Percentiles rank a stretch among this genome's conserved stretches.
These are phyloP conservation scores for Isatis lusitanica DNA, from an alignment of 441 rosid genomes.

Conservation along the genomic window DNA sequence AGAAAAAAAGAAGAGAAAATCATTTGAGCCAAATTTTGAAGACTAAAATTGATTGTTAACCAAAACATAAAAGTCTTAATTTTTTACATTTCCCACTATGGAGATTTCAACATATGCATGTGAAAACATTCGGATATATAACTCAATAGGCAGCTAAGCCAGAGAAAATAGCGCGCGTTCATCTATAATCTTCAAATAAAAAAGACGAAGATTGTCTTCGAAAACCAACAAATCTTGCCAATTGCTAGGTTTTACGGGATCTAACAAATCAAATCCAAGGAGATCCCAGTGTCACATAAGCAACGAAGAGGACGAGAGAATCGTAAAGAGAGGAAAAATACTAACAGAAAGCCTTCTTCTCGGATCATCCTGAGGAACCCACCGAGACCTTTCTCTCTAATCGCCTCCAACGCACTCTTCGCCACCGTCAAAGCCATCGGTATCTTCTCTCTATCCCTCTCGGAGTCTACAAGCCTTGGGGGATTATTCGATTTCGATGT, in stretches of 20 bases:
- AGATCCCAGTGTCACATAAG: background rate
- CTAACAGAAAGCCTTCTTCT: constrained; percentile 74
- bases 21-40: background rate
- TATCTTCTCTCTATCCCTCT: background rate
- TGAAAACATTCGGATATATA: background rate
- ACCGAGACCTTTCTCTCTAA: constrained; percentile 75
- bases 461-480: background rate
- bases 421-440: constrained; percentile 76
- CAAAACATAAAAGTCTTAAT: background rate
- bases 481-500: background rate
- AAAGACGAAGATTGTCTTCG: background rate
- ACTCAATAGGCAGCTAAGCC: no score
- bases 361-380: constrained; percentile 61
- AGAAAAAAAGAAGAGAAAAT: background rate
- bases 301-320: background rate
- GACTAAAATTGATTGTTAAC: background rate
- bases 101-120: background rate
- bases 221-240: background rate
- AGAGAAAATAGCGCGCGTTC: no score
- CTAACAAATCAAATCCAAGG: constrained; percentile 14
- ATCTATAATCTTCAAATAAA: background rate
- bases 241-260: constrained; percentile 13
- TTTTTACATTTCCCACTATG: background rate
- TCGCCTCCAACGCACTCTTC: constrained; percentile 64
- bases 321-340: constrained; percentile 15